Base-by-base conservation (phyloP, 352 stramenopile genomes). In the Globisporangium viniferum region DNA sequence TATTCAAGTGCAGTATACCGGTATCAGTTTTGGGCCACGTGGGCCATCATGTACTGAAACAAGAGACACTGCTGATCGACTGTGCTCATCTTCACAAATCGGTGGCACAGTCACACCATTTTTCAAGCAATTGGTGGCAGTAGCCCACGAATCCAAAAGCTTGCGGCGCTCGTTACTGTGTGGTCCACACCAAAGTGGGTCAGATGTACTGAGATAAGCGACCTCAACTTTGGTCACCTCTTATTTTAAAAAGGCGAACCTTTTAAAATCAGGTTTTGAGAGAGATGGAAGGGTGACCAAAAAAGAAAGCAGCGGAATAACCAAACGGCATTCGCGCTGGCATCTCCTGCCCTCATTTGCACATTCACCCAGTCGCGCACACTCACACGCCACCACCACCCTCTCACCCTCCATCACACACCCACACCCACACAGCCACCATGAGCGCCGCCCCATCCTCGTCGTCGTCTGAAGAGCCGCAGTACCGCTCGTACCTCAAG, bases 401-500 rank as follows among this genome's bases (percentile, higher is more conserved):
- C 53, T 36, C 22, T 10, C 53, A 10, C 53, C 36, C 12, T 14
- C 49, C 9, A 33, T 41, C 27, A 20, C 35, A 24, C 35, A 59
- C 55, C 44, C 54, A 41, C 39, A 24, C 2, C 31, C 55, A 48
- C 33, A 48, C 24, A 18, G n/a, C 0, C 33, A 68, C 39, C 64
- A 77, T 76, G 71, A 77, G 65, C 66, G 15, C 48, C 56, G 14
- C 35, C 8, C 18, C 48, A 15, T 2, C 59, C 36, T 46, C 59
- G n/a, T 12, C 49, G 10, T 9, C 62, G 24, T 14, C n/a, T 9
- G 22, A 56, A 5, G 65, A 68, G 27, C 54, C 54, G 14, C 70
- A 77, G 61, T 72, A 74, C 33, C 56, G 73, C 41, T 58, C 56
- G 58, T 91, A 88, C 75, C 76, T 94, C 33, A 74, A 79, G 55